Evolutionary conservation across 345 rosid species (phyloP).

Genomic region (Gossypium rotundifolium): DNA sequence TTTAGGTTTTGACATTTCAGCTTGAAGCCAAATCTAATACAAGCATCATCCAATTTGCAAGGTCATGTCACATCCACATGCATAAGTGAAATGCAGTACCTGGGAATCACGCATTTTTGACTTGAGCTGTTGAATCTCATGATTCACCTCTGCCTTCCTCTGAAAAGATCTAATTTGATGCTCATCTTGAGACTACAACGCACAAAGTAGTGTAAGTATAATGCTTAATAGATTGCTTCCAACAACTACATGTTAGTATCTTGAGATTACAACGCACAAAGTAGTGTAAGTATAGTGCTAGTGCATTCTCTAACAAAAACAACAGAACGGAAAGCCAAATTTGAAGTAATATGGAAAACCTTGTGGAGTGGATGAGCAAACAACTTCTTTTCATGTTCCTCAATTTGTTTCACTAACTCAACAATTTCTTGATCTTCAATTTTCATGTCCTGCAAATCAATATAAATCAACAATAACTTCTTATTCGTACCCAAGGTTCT

Average conservation of each 20-base stretch:
- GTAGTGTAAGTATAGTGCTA: background rate
- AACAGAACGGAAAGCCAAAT: background rate
- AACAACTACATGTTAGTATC: background rate
- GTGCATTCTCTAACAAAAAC: background rate
- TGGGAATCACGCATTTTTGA: constrained; percentile 96
- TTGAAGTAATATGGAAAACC: constrained; percentile 35
- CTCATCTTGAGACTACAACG: constrained; percentile 71
- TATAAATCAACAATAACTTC: background rate
- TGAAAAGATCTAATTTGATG: constrained; percentile 71
- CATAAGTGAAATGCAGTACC: constrained; percentile 39
- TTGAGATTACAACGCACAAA: constrained; percentile 52
- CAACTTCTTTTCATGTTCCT: constrained; percentile 72
- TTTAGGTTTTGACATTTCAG: background rate
- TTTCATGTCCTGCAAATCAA: constrained; percentile 78
- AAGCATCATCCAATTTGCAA: background rate
- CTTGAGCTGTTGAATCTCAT: constrained; percentile 90
- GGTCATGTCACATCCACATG: constrained; percentile 12
- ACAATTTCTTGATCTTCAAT: constrained; percentile 87
- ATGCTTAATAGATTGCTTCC: constrained; percentile 7
- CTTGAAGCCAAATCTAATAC: background rate
- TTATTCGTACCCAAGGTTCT: background rate
- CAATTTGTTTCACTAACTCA: constrained; percentile 72
- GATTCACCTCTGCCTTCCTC: constrained; percentile 91
- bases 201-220: constrained; percentile 5
- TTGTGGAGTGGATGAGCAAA: constrained; percentile 84